These are phyloP conservation scores for Sabuloglossum arenarium DNA, from an alignment of 495 filamentous ascomycete genomes.

Conservation along the genomic window DNA sequence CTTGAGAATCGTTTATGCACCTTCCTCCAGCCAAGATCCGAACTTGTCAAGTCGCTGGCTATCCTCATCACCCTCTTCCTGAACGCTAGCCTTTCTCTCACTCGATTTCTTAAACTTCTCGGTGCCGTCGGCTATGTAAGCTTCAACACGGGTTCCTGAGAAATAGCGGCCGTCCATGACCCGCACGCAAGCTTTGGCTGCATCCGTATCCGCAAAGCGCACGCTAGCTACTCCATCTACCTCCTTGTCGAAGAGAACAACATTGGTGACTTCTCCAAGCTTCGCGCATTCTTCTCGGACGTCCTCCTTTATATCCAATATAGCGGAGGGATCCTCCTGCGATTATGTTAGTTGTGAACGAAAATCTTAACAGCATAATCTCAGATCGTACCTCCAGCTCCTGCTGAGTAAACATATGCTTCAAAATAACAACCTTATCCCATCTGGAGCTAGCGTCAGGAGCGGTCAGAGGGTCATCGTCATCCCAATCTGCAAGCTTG, in stretches of 20 bases:
- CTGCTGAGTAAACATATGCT: conserved; percentile 82
- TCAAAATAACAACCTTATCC: conserved; percentile 69
- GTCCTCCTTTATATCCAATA: conserved; percentile 86
- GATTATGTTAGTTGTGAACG: not conserved
- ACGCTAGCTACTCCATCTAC: conserved; percentile 74
- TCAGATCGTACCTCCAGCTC: conserved; percentile 42
- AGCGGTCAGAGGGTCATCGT: conserved; percentile 48
- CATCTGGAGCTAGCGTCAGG: conserved; percentile 37
- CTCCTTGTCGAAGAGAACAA: conserved; percentile 76
- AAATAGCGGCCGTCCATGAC: conserved; percentile 74
- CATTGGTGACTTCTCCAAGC: conserved; percentile 73
- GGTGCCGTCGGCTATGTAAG: conserved; percentile 51
- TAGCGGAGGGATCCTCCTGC: conserved; percentile 57
- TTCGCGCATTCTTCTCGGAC: conserved; percentile 78
- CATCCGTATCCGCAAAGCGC: conserved; percentile 44
- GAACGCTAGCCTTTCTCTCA: conserved; percentile 23
- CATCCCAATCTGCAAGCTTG: conserved; percentile 84
- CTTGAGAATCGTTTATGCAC: not conserved
- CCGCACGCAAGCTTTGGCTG: conserved; percentile 51
- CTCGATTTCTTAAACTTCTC: conserved; percentile 58
- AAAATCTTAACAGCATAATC: not conserved
- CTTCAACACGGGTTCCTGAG: conserved; percentile 48
- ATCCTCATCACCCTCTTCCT: conserved; percentile 26
- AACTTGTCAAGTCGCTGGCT: conserved; percentile 29
- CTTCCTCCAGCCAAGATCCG: conserved; percentile 30